These are phyloP conservation scores for Gloeophyllum trabeum DNA, from an alignment of 768 basidiomycete species.

Conservation along the genomic window DNA sequence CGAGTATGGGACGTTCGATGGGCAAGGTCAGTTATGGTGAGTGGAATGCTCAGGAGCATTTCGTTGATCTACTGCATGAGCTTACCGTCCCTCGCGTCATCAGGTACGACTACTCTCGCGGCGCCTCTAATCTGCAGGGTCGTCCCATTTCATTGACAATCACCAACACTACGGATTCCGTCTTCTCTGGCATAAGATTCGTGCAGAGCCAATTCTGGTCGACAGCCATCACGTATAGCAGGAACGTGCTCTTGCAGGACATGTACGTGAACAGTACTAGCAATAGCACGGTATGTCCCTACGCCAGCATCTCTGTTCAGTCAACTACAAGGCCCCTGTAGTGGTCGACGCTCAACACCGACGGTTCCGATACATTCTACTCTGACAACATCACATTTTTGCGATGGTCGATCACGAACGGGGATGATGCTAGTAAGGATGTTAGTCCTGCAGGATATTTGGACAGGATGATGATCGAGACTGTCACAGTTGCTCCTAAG, in stretches of 20 bases:
- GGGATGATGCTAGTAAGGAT: conserved; percentile 29
- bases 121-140: conserved; percentile 24
- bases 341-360: conserved; percentile 24
- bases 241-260: conserved; percentile 23
- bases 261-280: conserved; percentile 29
- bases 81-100: neutral
- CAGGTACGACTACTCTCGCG: conserved; percentile 26
- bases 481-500: too few relatives aligned
- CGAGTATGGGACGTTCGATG: conserved; percentile 26
- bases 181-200: conserved; percentile 24
- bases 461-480: too few relatives aligned
- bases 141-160: conserved; percentile 26
- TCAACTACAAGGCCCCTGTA: conserved; percentile 3
- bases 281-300: conserved; percentile 16
- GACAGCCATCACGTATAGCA: conserved; percentile 21
- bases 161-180: conserved; percentile 22
- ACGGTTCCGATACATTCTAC: conserved; percentile 24
- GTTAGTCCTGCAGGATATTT: too few relatives aligned
- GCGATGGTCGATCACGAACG: conserved; percentile 25
- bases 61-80: neutral
- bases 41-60: too few relatives aligned
- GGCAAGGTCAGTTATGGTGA: conserved; percentile 29
- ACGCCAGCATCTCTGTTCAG: neutral
- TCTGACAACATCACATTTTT: conserved; percentile 26
- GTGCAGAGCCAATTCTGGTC: conserved; percentile 33